Percentiles rank a stretch among this genome's conserved stretches.
These are phyloP conservation scores for Limnanthes douglasii DNA, from an alignment of 345 rosid species.

Conservation along the genomic window DNA sequence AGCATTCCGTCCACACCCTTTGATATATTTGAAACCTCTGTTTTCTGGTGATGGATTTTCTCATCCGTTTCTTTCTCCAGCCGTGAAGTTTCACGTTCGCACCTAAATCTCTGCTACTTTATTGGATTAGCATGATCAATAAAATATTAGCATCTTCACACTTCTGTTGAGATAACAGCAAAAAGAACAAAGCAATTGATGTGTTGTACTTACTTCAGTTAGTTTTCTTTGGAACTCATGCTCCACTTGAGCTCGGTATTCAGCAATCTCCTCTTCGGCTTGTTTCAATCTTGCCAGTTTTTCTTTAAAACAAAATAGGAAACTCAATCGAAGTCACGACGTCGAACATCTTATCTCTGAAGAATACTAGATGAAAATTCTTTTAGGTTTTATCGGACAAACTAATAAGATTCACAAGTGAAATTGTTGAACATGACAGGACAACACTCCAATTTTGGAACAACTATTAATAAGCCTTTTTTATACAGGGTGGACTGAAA, in stretches of 20 bases:
- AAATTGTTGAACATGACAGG: too few relatives aligned
- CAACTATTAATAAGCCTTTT: too few relatives aligned
- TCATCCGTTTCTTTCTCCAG: conserved; percentile 67
- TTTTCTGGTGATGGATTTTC: conserved; percentile 48
- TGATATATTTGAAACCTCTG: conserved; percentile 44
- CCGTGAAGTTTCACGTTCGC: conserved; percentile 92
- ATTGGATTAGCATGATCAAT: conserved; percentile 7
- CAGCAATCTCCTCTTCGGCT: conserved; percentile 76
- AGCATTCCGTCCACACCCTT: conserved; percentile 75
- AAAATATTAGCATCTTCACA: not conserved
- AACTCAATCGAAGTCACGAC: too few relatives aligned
- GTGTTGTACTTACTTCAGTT: conserved; percentile 33
- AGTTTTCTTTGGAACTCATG: conserved; percentile 70
- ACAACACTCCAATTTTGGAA: too few relatives aligned
- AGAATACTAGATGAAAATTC: too few relatives aligned
- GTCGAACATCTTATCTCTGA: too few relatives aligned
- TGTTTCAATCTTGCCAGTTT: conserved; percentile 76
- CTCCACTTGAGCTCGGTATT: conserved; percentile 61
- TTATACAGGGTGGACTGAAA: too few relatives aligned
- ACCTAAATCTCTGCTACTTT: conserved; percentile 90
- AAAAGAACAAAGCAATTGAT: not conserved
- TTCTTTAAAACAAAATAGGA: conserved; percentile 19
- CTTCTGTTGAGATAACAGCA: not conserved
- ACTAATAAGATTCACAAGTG: too few relatives aligned
- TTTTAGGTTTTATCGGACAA: too few relatives aligned